Evolutionary conservation across 305 asterid genomes (phyloP), one percentile per base, ranked within the genome.

Genomic region (Plantago rigida): DNA sequence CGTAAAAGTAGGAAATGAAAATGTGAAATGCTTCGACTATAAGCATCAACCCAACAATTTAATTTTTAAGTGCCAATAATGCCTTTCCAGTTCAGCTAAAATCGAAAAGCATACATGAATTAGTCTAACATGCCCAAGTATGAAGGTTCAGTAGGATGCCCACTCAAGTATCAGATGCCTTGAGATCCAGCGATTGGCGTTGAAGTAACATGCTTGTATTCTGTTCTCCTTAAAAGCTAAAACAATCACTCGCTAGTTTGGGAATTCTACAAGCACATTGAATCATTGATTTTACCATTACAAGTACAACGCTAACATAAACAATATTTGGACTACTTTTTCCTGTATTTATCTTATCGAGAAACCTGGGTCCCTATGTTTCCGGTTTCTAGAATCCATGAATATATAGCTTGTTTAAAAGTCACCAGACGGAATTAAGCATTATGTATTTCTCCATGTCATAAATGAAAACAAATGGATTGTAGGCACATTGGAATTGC

Each of bases 201-300:
- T 56, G 34, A 0, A 48, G 10, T 53, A 14, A 26, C 60, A 29
- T 29, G 34, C 34, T 29, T 29, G 34, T 34, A 4, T 53, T 14
- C 8, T 7, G 9, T n/a, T 15, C 51, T 47, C 57, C 50, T 59
- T 17, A 36, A 65, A 59, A 63, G 31, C 19, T 17, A 17, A 17
- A 17, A 17, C 19, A 14, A 74, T 39, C 31, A 39, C 51, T 60
- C 51, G 58, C 68, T 57, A 47, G 53, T 14, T 50, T 55, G 52
- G 41, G 5, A 6, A 34, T 54, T 34, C 29, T 15, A 13, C 15
- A 3, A 47, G 1, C 51, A 47, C 19, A 17, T 17, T 17, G 19
- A 17, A 17, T 17, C 26, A 49, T 15, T 10, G 13, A 51, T 51
- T 51, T 31, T 19, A 51, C 56, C 26, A 3, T 22, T 22, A 5